phyloP scores from a whole-genome alignment of 2,329 filamentous ascomycete species.

The Fusarium domesticum region DNA sequence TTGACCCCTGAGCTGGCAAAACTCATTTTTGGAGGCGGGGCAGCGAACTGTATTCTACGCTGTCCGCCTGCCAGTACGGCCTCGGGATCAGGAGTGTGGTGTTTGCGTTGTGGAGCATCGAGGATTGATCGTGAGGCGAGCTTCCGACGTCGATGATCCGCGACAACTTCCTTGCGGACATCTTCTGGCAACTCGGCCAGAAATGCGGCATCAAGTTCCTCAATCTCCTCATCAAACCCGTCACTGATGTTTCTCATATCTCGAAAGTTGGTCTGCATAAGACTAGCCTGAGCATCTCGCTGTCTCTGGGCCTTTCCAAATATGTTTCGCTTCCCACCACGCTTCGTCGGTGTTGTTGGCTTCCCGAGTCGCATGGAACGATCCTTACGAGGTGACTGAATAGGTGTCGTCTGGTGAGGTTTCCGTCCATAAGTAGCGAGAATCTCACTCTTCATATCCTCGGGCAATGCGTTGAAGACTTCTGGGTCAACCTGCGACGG shows the following conservation, averaged over 20 bases:
- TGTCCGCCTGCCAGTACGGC: constrained; percentile 36
- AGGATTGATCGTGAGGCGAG: constrained; percentile 55
- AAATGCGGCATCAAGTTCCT: constrained; percentile 66
- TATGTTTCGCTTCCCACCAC: constrained; percentile 43
- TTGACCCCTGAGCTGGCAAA: constrained; percentile 46
- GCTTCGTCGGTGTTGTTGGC: constrained; percentile 64
- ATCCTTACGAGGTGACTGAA: constrained; percentile 56
- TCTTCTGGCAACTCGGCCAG: constrained; percentile 81
- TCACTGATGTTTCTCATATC: constrained; percentile 36
- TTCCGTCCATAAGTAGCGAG: constrained; percentile 63
- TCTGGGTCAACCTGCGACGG: constrained; percentile 83
- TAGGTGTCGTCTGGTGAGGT: constrained; percentile 36
- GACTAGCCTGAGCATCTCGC: constrained; percentile 53
- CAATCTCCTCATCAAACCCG: constrained; percentile 35
- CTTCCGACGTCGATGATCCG: constrained; percentile 60
- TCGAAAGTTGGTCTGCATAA: constrained; percentile 73
- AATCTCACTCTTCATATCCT: constrained; percentile 81
- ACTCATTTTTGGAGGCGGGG: constrained; percentile 43
- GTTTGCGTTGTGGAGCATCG: constrained; percentile 35
- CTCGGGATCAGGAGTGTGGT: constrained; percentile 23
- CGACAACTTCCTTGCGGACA: constrained; percentile 72
- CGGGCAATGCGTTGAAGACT: constrained; percentile 77
- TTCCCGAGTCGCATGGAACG: constrained; percentile 51
- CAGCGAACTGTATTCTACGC: constrained; percentile 45
- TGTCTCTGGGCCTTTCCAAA: constrained; percentile 49